phyloP scores from a whole-genome alignment of 768 basidiomycete species.

The Mycena capillaripes region DNA sequence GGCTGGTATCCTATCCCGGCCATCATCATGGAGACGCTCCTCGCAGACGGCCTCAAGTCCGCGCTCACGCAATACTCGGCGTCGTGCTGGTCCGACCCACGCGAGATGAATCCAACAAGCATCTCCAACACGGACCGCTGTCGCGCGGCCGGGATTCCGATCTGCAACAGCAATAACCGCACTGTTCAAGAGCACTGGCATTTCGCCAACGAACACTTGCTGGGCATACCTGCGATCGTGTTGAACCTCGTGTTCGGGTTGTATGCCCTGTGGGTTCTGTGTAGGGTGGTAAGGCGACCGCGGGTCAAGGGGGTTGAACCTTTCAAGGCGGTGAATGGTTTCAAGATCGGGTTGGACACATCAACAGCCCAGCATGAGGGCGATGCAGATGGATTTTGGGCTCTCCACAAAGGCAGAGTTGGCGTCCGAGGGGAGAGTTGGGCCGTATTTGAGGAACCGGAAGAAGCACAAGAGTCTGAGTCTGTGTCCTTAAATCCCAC shows the following conservation, averaged over 20 bases:
- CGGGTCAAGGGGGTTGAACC: conserved; percentile 7
- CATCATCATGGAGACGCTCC: background rate
- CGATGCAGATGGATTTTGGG: background rate
- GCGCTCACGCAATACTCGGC: background rate
- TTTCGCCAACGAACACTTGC: background rate
- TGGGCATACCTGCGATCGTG: background rate
- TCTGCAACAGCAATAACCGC: conserved; percentile 8
- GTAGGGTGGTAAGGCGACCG: background rate
- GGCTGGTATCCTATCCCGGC: background rate
- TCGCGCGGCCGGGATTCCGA: background rate
- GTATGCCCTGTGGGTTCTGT: conserved; percentile 3
- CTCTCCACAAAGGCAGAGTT: background rate
- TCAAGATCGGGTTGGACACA: conserved; percentile 13
- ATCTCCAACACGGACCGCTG: background rate
- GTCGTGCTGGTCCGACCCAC: background rate
- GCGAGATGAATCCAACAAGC: too few relatives aligned
- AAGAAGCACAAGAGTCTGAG: too few relatives aligned
- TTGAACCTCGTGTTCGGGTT: conserved; percentile 9
- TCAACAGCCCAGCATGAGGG: background rate
- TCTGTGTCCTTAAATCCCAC: too few relatives aligned
- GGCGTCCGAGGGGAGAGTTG: too few relatives aligned
- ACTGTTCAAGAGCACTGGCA: conserved; percentile 2
- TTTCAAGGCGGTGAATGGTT: background rate
- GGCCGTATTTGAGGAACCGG: too few relatives aligned
- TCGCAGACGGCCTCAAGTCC: conserved; percentile 23